phyloP scores from a whole-genome alignment of 768 basidiomycete species.

The Xanthoconium stramineum region DNA sequence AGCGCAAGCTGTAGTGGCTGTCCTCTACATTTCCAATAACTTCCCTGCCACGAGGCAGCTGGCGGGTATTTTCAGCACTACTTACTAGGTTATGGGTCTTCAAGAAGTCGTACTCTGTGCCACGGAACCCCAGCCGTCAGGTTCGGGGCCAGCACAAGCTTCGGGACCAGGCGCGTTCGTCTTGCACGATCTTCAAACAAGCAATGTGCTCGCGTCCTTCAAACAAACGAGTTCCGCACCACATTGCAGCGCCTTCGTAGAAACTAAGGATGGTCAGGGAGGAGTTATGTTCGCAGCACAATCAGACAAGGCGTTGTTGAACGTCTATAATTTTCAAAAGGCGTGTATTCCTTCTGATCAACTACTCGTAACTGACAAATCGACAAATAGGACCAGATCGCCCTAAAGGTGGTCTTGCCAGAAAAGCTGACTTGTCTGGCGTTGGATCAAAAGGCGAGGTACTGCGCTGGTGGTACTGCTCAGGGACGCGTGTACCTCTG shows the following conservation, averaged over 20 bases:
- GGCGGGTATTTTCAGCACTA: background rate
- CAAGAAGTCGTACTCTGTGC: conserved; percentile 70
- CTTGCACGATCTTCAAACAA: conserved; percentile 80
- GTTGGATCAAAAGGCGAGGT: conserved; percentile 66
- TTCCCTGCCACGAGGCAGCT: background rate
- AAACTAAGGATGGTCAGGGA: conserved; percentile 69
- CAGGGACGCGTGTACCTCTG: conserved; percentile 92
- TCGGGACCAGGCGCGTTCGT: conserved; percentile 62
- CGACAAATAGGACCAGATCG: conserved; percentile 75
- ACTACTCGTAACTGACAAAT: background rate
- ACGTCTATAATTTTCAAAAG: conserved; percentile 94
- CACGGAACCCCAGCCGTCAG: conserved; percentile 43
- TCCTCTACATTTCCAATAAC: background rate
- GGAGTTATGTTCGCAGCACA: conserved; percentile 84
- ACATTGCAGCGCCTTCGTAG: conserved; percentile 67
- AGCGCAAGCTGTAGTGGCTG: conserved; percentile 17
- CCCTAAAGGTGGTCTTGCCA: conserved; percentile 80
- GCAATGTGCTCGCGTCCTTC: conserved; percentile 76
- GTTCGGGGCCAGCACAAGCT: conserved; percentile 36
- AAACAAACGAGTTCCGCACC: conserved; percentile 72
- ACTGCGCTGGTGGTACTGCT: conserved; percentile 84
- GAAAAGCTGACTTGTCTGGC: conserved; percentile 85
- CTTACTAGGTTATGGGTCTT: conserved; percentile 42
- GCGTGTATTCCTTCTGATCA: conserved; percentile 37
- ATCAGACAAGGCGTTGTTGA: conserved; percentile 82